Base-by-base conservation (phyloP, 2,329 filamentous ascomycete species). In the Diaporthe destruens region DNA sequence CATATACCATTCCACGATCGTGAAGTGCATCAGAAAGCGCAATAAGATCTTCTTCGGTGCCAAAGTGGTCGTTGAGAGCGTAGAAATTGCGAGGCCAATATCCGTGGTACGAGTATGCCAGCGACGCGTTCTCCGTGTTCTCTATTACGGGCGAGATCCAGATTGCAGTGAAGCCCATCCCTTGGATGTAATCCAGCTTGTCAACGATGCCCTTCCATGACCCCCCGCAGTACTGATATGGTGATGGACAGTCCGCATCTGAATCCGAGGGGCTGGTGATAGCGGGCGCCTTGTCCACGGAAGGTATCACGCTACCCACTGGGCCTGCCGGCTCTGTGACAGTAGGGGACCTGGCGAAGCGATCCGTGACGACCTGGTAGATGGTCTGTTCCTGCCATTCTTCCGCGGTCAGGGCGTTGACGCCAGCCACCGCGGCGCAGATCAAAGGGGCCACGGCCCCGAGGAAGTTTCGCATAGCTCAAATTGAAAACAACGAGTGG, bases 1-100 rank as follows among this genome's bases (percentile, higher is more conserved):
- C 20, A 65, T 29, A 18, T 51, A 65, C 59, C 55, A 83, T 82
- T 55, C 76, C 76, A 79, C 81, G 11, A 0, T 20, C 14, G 11
- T 54, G 39, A 42, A 32, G 59, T 29, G 73, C 68, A 42, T 51
- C 23, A 7, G 68, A 47, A 5, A 70, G 55, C 0, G 20, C 68
- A 6, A 59, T 70, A 4, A 70, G 55, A 6, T 70, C 68, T 39
- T 70, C 54, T 20, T 47, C 55, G 5, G 68, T 70, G 1, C 68
- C 68, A 20, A 70, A 70, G 42, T 70, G 56, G n/a, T 34, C 42
- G n/a, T 70, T 70, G 20, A 70, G 55, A 14, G 44, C 55, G 32
- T 70, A 61, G 25, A 61, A 59, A 8, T 70, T 53, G 16, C 42
- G 44, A 7, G 56, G 68, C 39, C 54, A 70, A 29, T 70, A 70